Evolutionary conservation across 2,329 filamentous ascomycete species (phyloP).

Genomic region (Aspergillus candidus): DNA sequence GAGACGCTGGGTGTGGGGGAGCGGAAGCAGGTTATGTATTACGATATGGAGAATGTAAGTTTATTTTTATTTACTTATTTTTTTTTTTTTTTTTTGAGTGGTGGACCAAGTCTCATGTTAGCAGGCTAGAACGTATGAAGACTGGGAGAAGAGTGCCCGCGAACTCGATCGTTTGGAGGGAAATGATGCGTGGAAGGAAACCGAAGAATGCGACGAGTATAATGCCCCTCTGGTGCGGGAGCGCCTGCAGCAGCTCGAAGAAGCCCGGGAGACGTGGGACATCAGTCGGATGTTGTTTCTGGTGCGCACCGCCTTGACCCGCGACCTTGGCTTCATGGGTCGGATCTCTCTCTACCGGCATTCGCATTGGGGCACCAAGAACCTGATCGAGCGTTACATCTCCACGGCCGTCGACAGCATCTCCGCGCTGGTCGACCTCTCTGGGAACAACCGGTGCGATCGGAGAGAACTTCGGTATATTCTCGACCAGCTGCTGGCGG

Average conservation of each 20-base stretch:
- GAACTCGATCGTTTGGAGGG: constrained; percentile 75
- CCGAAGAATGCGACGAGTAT: constrained; percentile 63
- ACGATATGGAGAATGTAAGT: constrained; percentile 62
- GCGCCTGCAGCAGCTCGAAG: constrained; percentile 67
- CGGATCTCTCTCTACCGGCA: constrained; percentile 76
- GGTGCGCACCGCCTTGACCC: constrained; percentile 70
- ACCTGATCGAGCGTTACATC: constrained; percentile 80
- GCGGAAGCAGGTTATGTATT: constrained; percentile 56
- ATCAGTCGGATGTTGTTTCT: constrained; percentile 71
- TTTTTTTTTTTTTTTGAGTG: constrained; percentile 1
- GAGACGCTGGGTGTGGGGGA: constrained; percentile 47
- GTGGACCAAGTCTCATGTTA: constrained; percentile 3
- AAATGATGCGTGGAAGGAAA: constrained; percentile 74
- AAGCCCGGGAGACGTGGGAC: constrained; percentile 66
- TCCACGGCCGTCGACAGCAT: constrained; percentile 71
- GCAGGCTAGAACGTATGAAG: constrained; percentile 60
- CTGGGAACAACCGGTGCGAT: constrained; percentile 45
- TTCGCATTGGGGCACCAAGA: constrained; percentile 79
- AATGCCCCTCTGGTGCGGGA: constrained; percentile 62
- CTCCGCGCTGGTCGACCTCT: constrained; percentile 60
- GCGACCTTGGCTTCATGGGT: constrained; percentile 80
- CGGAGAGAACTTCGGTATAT: constrained; percentile 55
- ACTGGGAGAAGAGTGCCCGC: constrained; percentile 70
- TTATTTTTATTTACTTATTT: constrained; percentile 16
- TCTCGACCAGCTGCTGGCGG: constrained; percentile 63